Evolutionary conservation across 2,329 filamentous ascomycete genomes (phyloP), one percentile per base, ranked within the genome.

Genomic region (Chrysoporthe austroafricana): DNA sequence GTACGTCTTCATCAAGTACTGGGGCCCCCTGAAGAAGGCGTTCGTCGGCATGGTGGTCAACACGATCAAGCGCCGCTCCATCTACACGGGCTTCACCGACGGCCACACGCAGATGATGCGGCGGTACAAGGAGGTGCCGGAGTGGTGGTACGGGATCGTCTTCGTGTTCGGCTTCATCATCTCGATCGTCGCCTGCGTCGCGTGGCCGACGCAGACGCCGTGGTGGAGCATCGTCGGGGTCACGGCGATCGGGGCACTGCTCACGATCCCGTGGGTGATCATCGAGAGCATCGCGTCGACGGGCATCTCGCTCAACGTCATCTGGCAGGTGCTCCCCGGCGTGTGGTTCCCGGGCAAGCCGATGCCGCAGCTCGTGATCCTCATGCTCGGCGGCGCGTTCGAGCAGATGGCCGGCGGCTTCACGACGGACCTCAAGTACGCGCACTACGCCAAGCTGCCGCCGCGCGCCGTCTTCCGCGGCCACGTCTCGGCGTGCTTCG

Each of bases 391-490:
- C 82, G 66, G 81, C 82, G 0, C 83, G 85, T 70, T 83, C 83
- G 34, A 77, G 62, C 62, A 64, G n/a, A 64, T 64, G 39, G 62
- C 62, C 14, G 62, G 86, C 26, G 79, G 79, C 73, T 86, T 86
- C 73, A 81, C 78, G 6, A 72, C 73, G 70, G 77, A 74, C 64
- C 70, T 73, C 48, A 74, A 77, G 70, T 72, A 76, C 64, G 75
- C 74, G 0, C 75, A 76, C 60, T 88, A 88, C 74, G 82, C 86
- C 77, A 88, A 88, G 77, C 87, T 89, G 21, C 86, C 87, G 3
- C 87, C 87, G 0, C 82, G 85, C 8, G 82, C 88, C 46, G 85
- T 86, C 4, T 90, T 89, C 72, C 77, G 80, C 21, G 86, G 86
- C 0, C 87, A 89, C 74, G 85, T 89, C 73, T 77, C 85, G 9